A percentile compares a stretch with the other conserved stretches of the same genome.
Evolutionary conservation across 1,284 basidiomycete genomes (phyloP).

Genomic region (Cryptococcus sp.): DNA sequence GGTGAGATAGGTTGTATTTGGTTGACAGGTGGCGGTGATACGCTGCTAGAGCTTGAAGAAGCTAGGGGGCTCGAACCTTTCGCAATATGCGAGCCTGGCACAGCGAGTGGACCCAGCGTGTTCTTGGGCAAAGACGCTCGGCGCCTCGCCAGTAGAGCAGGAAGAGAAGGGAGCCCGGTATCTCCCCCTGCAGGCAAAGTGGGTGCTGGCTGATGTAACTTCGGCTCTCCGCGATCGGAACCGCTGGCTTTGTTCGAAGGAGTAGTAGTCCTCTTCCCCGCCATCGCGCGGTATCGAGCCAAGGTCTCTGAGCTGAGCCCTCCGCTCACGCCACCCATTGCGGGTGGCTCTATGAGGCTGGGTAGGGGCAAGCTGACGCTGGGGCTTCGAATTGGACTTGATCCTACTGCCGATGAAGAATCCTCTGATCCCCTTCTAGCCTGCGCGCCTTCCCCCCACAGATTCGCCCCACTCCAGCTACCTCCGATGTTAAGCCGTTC

Average conservation of each 20-base stretch:
- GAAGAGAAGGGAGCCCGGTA: constrained; percentile 13
- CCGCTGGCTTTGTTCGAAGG: constrained; percentile 1
- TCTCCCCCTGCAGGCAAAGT: neutral
- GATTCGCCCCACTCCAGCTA: constrained; percentile 42
- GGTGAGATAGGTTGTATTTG: constrained; percentile 29
- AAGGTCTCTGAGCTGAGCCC: constrained; percentile 2
- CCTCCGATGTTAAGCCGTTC: constrained; percentile 49
- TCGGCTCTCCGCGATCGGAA: too few relatives aligned
- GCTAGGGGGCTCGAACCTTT: constrained; percentile 24
- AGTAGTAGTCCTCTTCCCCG: neutral
- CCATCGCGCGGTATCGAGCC: constrained; percentile 1
- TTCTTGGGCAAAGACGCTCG: constrained; percentile 29
- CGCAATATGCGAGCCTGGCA: constrained; percentile 6
- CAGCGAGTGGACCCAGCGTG: constrained; percentile 2
- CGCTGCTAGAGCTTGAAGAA: constrained; percentile 11
- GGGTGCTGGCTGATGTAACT: neutral
- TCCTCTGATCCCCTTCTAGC: constrained; percentile 14
- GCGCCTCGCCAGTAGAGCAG: constrained; percentile 22
- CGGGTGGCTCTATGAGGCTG: too few relatives aligned
- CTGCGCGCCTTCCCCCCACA: constrained; percentile 23
- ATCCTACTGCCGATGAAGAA: constrained; percentile 4
- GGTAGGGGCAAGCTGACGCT: neutral
- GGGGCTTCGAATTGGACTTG: constrained; percentile 7
- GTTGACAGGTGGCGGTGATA: constrained; percentile 9
- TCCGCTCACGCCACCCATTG: neutral